These are phyloP conservation scores for Apophysomyces variabilis DNA, from an alignment of 371 early-diverging fungal genomes.

Conservation along the genomic window DNA sequence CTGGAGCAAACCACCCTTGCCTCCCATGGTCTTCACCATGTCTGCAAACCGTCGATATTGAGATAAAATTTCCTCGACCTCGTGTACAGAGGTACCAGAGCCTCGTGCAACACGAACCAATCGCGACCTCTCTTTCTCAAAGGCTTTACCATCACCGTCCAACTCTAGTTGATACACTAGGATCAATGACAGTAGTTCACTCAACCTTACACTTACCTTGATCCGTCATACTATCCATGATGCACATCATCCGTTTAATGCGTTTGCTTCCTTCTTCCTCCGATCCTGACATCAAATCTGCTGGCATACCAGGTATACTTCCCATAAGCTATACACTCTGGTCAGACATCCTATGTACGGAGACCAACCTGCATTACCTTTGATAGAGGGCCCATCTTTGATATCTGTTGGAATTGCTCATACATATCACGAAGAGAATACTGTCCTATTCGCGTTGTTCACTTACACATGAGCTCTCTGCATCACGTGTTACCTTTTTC, in stretches of 20 bases:
- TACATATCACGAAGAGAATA: conserved; percentile 98
- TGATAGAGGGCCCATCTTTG: conserved; percentile 92
- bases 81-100: conserved; percentile 84
- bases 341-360: neutral
- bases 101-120: conserved; percentile 92
- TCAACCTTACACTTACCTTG: conserved; percentile 35
- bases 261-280: conserved; percentile 35
- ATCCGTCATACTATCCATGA: conserved; percentile 98
- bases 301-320: conserved; percentile 97
- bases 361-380: conserved; percentile 62
- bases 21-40: conserved; percentile 97
- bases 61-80: conserved; percentile 85
- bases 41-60: conserved; percentile 88
- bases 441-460: conserved; percentile 45
- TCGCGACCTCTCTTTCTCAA: conserved; percentile 80
- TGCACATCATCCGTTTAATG: conserved; percentile 86
- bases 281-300: conserved; percentile 70
- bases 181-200: neutral
- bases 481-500: conserved; percentile 68
- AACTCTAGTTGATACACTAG: conserved; percentile 65
- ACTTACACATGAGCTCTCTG: neutral
- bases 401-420: conserved; percentile 95
- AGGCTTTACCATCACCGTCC: conserved; percentile 89
- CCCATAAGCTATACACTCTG: conserved; percentile 64
- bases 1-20: conserved; percentile 84